Base-by-base conservation (phyloP, 2,329 filamentous ascomycete genomes). In the Penicillium sp. region DNA sequence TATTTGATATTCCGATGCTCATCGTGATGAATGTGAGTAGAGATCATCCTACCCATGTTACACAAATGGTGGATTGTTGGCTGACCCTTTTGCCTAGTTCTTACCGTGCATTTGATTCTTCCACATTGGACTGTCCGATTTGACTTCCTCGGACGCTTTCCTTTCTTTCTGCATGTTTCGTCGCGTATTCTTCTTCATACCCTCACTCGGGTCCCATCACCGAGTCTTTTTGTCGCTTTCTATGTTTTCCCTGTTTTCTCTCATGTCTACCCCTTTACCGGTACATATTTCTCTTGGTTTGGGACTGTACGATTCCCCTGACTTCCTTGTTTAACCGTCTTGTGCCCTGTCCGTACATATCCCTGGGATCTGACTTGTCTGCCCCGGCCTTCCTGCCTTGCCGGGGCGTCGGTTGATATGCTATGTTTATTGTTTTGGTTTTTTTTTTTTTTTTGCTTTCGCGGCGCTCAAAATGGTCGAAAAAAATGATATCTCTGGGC, bases 1-100 rank as follows among this genome's bases (percentile, higher is more conserved):
- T 95, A 42, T 98, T 98, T 79, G 94, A 98, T 79, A 96, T 98
- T 76, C 95, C 95, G 22, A 96, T 97, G 92, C 83, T 98, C 80
- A 96, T 98, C 76, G 91, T 97, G 72, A 94, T 98, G 82, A 97
- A 97, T 80, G 95, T 97, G 76, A 89, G 93, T 88, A n/a, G 8
- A 41, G 6, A 12, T 25, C 8, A 0, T 12, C 38, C n/a, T 20
- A 22, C 31, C 31, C n/a, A 39, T 6, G 11, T 28, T 55, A 28
- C 14, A 14, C 34, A 42, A 41, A 20, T n/a, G 8, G 39, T 41
- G 39, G 15, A 22, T 48, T 17, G 28, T 51, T 22, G 22, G 55
- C 67, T 69, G 52, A 68, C 42, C 28, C 20, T 22, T 45, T n/a
- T 22, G 35, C 15, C 35, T 49, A 80, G 77, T 80, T 81, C 67